Base-by-base conservation (phyloP, 2,329 filamentous ascomycete genomes). In the Beauveria medogensis region DNA sequence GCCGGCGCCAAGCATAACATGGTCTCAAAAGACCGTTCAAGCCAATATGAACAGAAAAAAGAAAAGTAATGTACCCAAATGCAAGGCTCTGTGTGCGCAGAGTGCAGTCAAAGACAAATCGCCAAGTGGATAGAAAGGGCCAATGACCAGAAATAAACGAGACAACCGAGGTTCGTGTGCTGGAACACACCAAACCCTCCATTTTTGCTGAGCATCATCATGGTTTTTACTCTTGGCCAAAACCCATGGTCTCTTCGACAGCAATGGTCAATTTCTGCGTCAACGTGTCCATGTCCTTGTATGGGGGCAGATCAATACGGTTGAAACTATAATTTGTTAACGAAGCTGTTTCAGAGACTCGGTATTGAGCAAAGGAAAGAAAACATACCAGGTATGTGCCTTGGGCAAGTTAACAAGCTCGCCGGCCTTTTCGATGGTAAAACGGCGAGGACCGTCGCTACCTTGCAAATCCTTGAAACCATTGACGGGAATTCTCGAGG, bases 401-500 rank as follows among this genome's bases (percentile, higher is more conserved):
- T 99, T 99, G 37, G 94, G 94, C 71, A 99, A 74, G 68, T 97
- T 96, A 63, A 82, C 86, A 57, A 92, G 80, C 72, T 97, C 94
- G 62, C 94, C 94, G 43, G 92, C 91, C 79, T 97, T 97, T 75
- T 99, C 94, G 74, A 99, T 97, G 1, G 94, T 99, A 70, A 99
- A 99, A 64, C 94, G 82, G 75, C 94, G 84, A 10, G 94, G 94
- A 3, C 94, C 94, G 73, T 99, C 94, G 67, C 92, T 96, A 46
- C 94, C 94, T 75, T 99, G 94, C 56, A 99, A 80, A 80, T 99
- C 94, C 78, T 99, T 99, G 84, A 99, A 99, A 8, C 94, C 94
- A 74, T 99, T 99, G 77, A 99, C 94, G 1, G 94, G 94, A 67
- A 99, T 99, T 78, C 94, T 89, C 55, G 92, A 96, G 16, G 94